Evolutionary conservation across 768 basidiomycete species (phyloP).

Genomic region (Hysterangium stoloniferum): DNA sequence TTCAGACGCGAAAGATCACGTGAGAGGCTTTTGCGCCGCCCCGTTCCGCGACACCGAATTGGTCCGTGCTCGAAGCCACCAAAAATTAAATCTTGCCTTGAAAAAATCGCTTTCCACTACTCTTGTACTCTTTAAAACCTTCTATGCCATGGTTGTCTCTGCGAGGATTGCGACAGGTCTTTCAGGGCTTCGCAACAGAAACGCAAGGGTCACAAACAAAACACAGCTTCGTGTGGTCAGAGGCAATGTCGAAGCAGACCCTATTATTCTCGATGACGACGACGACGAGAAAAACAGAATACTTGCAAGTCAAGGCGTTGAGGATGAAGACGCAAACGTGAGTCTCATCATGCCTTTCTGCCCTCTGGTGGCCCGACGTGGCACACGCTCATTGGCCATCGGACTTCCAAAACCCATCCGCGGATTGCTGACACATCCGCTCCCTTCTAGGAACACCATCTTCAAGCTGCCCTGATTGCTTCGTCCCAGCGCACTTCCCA

Average conservation of each 20-base stretch:
- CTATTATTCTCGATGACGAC: conserved; percentile 65
- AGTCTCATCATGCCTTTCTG: conserved; percentile 36
- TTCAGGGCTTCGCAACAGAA: conserved; percentile 51
- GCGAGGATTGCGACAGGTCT: conserved; percentile 10
- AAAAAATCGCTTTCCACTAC: background rate
- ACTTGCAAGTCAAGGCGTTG: conserved; percentile 78
- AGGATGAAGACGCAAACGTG: conserved; percentile 91
- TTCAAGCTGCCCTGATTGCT: conserved; percentile 50
- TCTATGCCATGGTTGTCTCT: conserved; percentile 10
- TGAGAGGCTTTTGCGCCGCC: conserved; percentile 10
- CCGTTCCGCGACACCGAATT: conserved; percentile 12
- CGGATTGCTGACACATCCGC: conserved; percentile 46
- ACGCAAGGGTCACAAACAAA: conserved; percentile 82
- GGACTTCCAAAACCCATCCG: conserved; percentile 37
- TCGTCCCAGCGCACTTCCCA: conserved; percentile 39
- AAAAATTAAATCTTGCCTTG: conserved; percentile 8
- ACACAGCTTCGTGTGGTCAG: conserved; percentile 79
- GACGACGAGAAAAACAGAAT: conserved; percentile 81
- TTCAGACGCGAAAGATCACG: conserved; percentile 10
- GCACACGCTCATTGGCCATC: conserved; percentile 39
- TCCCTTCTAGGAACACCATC: conserved; percentile 43
- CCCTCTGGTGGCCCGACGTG: conserved; percentile 30
- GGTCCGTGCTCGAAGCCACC: conserved; percentile 12
- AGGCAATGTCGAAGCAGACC: conserved; percentile 75
- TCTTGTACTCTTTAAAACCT: conserved; percentile 6